Percentiles rank a stretch among this genome's conserved stretches.
These are phyloP conservation scores for Ilyonectria destructans DNA, from an alignment of 2,329 filamentous ascomycete genomes.

Conservation along the genomic window DNA sequence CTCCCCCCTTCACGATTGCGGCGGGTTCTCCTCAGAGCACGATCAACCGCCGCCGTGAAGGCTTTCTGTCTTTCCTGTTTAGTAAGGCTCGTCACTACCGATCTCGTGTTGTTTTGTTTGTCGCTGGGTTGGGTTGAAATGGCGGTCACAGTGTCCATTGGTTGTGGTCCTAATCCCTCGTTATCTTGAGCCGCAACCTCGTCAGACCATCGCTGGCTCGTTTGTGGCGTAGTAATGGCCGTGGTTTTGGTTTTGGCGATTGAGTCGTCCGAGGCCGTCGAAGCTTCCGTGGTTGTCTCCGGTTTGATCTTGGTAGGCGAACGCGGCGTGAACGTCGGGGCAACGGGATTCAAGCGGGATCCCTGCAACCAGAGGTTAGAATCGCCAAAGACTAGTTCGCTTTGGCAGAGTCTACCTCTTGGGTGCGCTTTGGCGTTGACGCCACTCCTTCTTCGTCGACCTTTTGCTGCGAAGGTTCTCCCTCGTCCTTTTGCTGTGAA, in stretches of 20 bases:
- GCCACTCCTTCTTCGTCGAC: conserved; percentile 46
- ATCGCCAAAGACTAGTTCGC: conserved; percentile 52
- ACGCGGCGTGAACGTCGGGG: conserved; percentile 70
- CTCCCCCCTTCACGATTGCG: conserved; percentile 4
- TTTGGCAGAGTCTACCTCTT: conserved; percentile 66
- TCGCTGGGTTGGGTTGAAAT: neutral
- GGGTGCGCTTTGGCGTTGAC: conserved; percentile 57
- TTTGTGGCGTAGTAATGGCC: conserved; percentile 32
- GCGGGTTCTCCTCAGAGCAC: conserved; percentile 38
- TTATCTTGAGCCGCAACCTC: conserved; percentile 49
- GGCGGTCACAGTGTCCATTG: conserved; percentile 8
- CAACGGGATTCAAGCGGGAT: conserved; percentile 70
- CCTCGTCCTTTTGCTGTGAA: conserved; percentile 33
- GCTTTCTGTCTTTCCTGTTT: conserved; percentile 37
- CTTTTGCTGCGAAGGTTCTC: conserved; percentile 39
- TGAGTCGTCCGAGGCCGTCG: conserved; percentile 35
- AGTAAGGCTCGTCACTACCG: conserved; percentile 14
- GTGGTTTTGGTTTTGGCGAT: conserved; percentile 16
- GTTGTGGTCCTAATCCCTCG: conserved; percentile 22
- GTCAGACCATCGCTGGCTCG: conserved; percentile 50
- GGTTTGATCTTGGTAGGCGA: conserved; percentile 40
- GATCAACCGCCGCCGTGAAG: conserved; percentile 42
- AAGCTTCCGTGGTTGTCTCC: conserved; percentile 30
- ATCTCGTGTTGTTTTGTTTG: conserved; percentile 1
- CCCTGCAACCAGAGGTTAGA: conserved; percentile 64